A percentile compares a stretch with the other conserved stretches of the same genome.
These are phyloP conservation scores for Tricholoma matsutake DNA, from an alignment of 768 basidiomycete species.

Conservation along the genomic window DNA sequence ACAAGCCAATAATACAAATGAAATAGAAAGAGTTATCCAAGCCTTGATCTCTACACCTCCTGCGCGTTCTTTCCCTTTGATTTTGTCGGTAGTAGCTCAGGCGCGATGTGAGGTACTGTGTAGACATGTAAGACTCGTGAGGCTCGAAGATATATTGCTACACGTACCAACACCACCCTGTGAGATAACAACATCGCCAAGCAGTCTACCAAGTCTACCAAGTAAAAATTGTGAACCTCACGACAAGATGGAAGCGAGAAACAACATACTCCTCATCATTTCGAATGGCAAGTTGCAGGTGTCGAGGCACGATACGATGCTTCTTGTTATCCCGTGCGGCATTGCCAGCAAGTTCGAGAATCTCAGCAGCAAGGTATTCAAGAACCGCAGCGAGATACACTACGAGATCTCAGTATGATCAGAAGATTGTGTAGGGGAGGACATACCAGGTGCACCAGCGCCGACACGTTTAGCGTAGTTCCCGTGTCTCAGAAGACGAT, in stretches of 20 bases:
- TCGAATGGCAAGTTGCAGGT: conserved; percentile 82
- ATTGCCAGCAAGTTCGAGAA: conserved; percentile 81
- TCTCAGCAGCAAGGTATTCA: conserved; percentile 82
- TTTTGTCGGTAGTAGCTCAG: conserved; percentile 41
- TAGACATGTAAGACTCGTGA: background rate
- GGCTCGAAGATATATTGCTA: background rate
- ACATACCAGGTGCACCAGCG: conserved; percentile 67
- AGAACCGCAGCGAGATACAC: conserved; percentile 83
- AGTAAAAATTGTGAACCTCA: background rate
- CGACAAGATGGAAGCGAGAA: background rate
- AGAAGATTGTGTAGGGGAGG: too few species aligned
- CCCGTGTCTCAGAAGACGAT: conserved; percentile 72
- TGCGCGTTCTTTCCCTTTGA: conserved; percentile 31
- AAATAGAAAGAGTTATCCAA: background rate
- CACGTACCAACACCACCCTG: conserved; percentile 76
- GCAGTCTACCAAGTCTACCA: conserved; percentile 67
- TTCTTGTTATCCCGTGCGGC: conserved; percentile 74
- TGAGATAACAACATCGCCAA: conserved; percentile 85
- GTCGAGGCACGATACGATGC: conserved; percentile 84
- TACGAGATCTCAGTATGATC: conserved; percentile 16
- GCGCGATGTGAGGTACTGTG: conserved; percentile 32
- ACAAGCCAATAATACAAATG: conserved; percentile 14
- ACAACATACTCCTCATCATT: conserved; percentile 67
- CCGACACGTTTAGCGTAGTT: conserved; percentile 80
- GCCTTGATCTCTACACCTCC: conserved; percentile 18